Base-by-base conservation (phyloP, 78 protist genomes). In the Planoprotostelium fungivorum region DNA sequence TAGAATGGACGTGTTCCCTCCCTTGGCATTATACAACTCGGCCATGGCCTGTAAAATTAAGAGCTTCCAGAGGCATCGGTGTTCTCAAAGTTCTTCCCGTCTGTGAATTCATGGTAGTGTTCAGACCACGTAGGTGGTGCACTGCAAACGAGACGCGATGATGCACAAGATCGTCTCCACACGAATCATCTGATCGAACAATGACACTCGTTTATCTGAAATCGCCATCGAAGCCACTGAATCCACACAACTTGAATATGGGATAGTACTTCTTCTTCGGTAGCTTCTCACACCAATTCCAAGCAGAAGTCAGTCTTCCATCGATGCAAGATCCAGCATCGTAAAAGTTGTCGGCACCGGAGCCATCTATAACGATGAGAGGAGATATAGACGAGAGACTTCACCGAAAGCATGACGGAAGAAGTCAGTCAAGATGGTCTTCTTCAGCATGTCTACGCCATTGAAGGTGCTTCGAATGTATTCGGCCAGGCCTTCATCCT, bases 291-390 rank as follows among this genome's bases (percentile, higher is more conserved):
- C 98, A 98, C 99, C 99, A 98, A 63, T 98, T 97, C 99, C 99
- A 98, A 28, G 98, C 96, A 16, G 96, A 91, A 5, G 99, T 98
- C 38, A 98, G 94, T 28, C 99, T 95, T 36, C 99, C 99, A 88
- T 97, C 99, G 23, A 97, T 95, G 92, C 99, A 97, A 16, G 95
- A 90, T n/a, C 99, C 99, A 1, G 99, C 99, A 90, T 96, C 98
- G 89, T 89, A 97, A 38, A 95, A 96, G 95, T 97, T 97, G 91
- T 93, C 97, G 25, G 98, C 97, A 51, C 98, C 98, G 36, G 92
- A 51, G 63, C 96, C 96, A 83, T 92, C 89, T 38, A 38, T 16
- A 36, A 39, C 36, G 38, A 84, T 39, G n/a, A 39, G 83, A 39
- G 86, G 38, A 87, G 16, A 25, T 23, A 35, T 87, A 16, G 16